Base-by-base conservation (phyloP, 805 yeast species). In the Jamesozyma rosinii region DNA sequence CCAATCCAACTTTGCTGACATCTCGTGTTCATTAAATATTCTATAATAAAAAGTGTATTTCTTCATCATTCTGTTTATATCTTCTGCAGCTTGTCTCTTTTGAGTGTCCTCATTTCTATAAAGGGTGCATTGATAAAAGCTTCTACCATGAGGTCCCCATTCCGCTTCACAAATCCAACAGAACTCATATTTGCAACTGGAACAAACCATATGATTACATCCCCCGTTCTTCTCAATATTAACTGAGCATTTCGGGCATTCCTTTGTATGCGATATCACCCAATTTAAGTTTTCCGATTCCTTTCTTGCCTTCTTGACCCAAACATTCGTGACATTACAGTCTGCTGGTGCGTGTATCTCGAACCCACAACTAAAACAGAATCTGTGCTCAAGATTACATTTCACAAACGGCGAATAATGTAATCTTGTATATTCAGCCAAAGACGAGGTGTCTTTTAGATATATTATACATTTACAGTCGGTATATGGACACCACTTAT, bases 191-290 rank as follows among this genome's bases (percentile, higher is more conserved):
- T 61, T 57, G 61, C 98, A 92, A 45, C 77, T 80, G 3, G 75
- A 69, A 61, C 98, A 92, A 1, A 79, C 74, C 95, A 92, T 90
- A 64, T 92, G 98, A 63, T 90, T 90, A 65, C 98, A 92, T 0
- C 98, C 98, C 19, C 97, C 97, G 58, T 83, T 83, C 55, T 90
- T 88, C 58, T 92, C 97, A 49, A 90, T 92, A 24, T 78, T 68
- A 1, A 87, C 68, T 9, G 67, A 66, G 66, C 98, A 92, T 55
- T 76, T 76, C 0, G 96, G 95, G 61, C 98, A 92, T 37, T 76
- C 75, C 52, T 86, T 81, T 1, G 98, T 87, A 59, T 90, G 81
- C 3, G 83, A 78, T 3, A 77, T 71, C 20, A 92, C 79, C 97
- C 97, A 92, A 54, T 81, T 77, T 2, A 81, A 73, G 14, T 95